Conservation (phyloP, 2,329 filamentous ascomycete species). For the Parascedosporium putredinis region DNA sequence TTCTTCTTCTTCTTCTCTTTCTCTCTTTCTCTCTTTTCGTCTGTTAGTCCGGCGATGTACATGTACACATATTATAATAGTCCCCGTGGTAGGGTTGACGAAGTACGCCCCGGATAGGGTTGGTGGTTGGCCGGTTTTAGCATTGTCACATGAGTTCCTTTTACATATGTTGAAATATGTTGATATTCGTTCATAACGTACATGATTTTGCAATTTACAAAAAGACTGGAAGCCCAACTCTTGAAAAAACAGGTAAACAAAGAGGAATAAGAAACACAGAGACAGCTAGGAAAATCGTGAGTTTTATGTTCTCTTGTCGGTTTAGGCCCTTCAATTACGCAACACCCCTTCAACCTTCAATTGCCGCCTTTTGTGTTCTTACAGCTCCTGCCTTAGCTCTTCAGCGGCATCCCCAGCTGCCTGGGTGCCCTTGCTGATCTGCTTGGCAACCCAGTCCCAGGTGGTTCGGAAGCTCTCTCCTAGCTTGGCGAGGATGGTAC, state of each 20-base stretch:
- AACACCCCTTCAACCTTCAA: background rate
- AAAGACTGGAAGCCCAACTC: background rate
- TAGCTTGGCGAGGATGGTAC: slow-evolving; percentile 56
- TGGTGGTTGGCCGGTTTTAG: background rate
- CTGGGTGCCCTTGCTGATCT: slow-evolving; percentile 23
- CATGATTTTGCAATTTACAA: background rate
- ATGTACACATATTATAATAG: too few relatives aligned
- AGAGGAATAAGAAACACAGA: too few relatives aligned
- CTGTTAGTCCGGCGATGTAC: too few relatives aligned
- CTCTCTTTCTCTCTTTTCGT: too few relatives aligned
- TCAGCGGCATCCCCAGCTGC: background rate
- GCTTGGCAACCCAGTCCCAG: slow-evolving; percentile 40
- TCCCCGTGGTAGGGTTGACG: too few relatives aligned
- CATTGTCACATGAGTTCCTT: background rate
- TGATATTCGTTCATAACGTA: background rate
- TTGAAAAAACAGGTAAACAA: too few relatives aligned
- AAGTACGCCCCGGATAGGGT: too few relatives aligned
- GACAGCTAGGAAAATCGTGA: too few relatives aligned
- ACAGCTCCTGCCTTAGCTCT: background rate
- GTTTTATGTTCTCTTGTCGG: too few relatives aligned
- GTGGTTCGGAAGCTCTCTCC: slow-evolving; percentile 34
- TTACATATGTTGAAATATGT: background rate
- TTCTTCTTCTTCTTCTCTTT: too few relatives aligned
- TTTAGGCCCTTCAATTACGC: too few relatives aligned
- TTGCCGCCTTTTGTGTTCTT: too few relatives aligned